These are phyloP conservation scores for Zarea fungicola DNA, from an alignment of 2,329 filamentous ascomycete genomes.

Conservation along the genomic window DNA sequence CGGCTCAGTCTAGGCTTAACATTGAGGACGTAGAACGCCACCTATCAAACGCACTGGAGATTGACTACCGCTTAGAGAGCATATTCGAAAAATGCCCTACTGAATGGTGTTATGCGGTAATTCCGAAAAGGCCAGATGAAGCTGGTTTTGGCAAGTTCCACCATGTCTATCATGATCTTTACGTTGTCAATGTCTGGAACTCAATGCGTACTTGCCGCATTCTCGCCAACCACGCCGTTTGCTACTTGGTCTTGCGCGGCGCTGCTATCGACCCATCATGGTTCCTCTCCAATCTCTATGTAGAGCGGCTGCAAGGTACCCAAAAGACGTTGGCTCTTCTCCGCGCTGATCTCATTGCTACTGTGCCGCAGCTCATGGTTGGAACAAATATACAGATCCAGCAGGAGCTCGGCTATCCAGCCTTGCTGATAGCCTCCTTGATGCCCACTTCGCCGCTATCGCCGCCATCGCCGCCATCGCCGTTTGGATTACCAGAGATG, in stretches of 20 bases:
- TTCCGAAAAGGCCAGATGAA: neutral
- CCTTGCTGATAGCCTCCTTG: slow-evolving; percentile 3
- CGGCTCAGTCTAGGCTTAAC: neutral
- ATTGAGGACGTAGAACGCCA: slow-evolving; percentile 12
- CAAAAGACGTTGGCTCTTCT: slow-evolving; percentile 8
- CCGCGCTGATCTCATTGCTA: slow-evolving; percentile 10
- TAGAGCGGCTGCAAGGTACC: slow-evolving; percentile 10
- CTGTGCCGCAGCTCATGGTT: slow-evolving; percentile 13
- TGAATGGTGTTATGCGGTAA: slow-evolving; percentile 10
- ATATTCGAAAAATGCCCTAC: slow-evolving; percentile 9
- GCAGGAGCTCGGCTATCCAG: slow-evolving; percentile 11
- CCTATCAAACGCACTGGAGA: slow-evolving; percentile 11
- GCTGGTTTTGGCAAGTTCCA: neutral
- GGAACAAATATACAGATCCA: slow-evolving; percentile 9
- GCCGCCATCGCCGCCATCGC: slow-evolving; percentile 5
- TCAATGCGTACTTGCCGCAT: slow-evolving; percentile 12
- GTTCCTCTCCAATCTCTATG: slow-evolving; percentile 14
- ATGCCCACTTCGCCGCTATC: neutral
- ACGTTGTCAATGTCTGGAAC: slow-evolving; percentile 13
- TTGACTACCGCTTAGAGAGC: slow-evolving; percentile 13
- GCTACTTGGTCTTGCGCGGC: slow-evolving; percentile 8
- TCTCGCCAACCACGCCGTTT: slow-evolving; percentile 12
- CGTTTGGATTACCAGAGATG: slow-evolving; percentile 6
- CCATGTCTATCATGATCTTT: slow-evolving; percentile 12
- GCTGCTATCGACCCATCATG: slow-evolving; percentile 12